Conservation (phyloP, 164 flowering plant genomes). For the Vitis amurensis region DNA sequence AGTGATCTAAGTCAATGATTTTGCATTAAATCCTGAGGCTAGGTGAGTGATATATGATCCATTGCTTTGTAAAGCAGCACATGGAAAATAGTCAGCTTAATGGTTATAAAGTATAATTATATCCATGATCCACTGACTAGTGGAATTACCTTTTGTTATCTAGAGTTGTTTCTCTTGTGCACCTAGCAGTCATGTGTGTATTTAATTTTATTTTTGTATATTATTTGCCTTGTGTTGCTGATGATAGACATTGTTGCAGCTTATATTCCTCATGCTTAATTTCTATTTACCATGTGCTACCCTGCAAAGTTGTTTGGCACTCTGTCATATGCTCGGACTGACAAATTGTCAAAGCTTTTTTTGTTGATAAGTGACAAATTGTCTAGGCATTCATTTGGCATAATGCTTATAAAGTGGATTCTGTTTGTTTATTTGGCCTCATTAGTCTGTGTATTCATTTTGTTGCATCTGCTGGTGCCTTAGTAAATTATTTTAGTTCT, state of each 20-base stretch:
- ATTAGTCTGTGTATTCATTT: neutral
- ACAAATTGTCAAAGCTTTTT: neutral
- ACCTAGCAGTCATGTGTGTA: neutral
- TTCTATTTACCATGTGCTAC: too few species aligned
- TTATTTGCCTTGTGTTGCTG: neutral
- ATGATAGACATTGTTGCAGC: too few species aligned
- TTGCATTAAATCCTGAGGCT: too few species aligned
- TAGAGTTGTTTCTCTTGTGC: neutral
- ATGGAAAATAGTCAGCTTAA: too few species aligned
- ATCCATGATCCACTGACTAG: neutral
- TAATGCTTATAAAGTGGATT: neutral
- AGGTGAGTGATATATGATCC: too few species aligned
- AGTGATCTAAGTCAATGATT: too few species aligned
- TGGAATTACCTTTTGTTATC: neutral
- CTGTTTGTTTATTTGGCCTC: neutral
- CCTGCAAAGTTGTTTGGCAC: too few species aligned
- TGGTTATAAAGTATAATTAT: neutral
- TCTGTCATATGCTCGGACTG: neutral
- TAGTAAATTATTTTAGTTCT: too few species aligned
- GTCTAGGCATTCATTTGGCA: neutral
- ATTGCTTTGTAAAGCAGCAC: too few species aligned
- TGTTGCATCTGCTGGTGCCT: too few species aligned
- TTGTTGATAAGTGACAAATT: neutral
- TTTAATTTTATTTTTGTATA: neutral
- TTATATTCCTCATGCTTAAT: too few species aligned